Base-by-base conservation (phyloP, 2,329 filamentous ascomycete genomes). In the Claviceps sp. region DNA sequence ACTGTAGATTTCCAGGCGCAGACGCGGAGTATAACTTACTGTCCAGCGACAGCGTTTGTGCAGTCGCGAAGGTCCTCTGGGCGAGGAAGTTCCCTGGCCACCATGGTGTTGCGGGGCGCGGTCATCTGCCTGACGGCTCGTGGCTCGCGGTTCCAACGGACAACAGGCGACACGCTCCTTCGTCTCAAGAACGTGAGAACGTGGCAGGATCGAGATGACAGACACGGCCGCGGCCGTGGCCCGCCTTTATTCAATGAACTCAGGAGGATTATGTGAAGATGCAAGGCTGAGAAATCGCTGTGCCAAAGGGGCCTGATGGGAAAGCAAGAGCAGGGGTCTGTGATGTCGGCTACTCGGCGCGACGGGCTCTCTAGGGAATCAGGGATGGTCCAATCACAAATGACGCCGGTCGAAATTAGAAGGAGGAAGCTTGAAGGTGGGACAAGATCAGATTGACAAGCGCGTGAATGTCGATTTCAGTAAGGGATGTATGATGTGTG, bases 41-140 rank as follows among this genome's bases (percentile, higher is more conserved):
- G 88, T 68, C 88, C 88, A 56, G 88, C 88, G 55, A 89, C 88
- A 49, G 85, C 86, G 62, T 88, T 76, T 60, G 80, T 79, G 68
- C 85, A 93, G 50, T 82, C 76, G 58, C 81, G 73, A 45, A 90
- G 74, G 53, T 82, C 79, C 52, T 78, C 72, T 51, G 73, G 71
- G 56, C 78, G 77, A 50, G 82, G 78, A 42, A 82, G 67, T 56
- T 60, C 58, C 54, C 58, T 67, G 67, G 52, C 52, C 47, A 56
- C 59, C 53, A 62, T 62, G 53, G 56, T 61, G 49, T 50, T 57
- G 20, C 29, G 11, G 11, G 17, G 48, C 20, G 37, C 40, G 38
- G 20, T 37, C 39, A 40, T 22, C 43, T 20, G 45, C 34, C 43
- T 29, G 23, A 14, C 34, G 9, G n/a, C n/a, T 42, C n/a, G n/a